These are phyloP conservation scores for Lachnellula suecica DNA, from an alignment of 2,329 filamentous ascomycete genomes.

Conservation along the genomic window DNA sequence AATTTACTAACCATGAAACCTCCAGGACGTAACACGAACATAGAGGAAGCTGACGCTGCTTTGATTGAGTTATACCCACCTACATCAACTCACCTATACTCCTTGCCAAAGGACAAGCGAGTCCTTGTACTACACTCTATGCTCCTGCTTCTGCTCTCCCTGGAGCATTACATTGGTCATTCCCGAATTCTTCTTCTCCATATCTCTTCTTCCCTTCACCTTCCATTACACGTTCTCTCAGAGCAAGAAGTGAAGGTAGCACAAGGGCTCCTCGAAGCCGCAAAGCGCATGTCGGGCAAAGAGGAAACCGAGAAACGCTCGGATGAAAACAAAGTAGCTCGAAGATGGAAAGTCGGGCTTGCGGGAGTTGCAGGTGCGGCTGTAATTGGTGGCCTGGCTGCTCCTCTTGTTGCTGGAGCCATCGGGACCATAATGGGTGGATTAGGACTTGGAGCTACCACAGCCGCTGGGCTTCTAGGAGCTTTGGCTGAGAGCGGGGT, in stretches of 20 bases:
- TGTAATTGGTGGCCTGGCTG: slow-evolving; percentile 73
- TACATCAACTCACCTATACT: slow-evolving; percentile 58
- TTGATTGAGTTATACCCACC: slow-evolving; percentile 56
- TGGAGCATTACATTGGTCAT: slow-evolving; percentile 75
- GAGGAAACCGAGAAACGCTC: slow-evolving; percentile 72
- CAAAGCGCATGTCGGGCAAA: slow-evolving; percentile 67
- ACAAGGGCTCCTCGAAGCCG: slow-evolving; percentile 70
- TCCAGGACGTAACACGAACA: slow-evolving; percentile 36
- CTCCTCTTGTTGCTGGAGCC: slow-evolving; percentile 74
- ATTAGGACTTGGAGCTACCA: slow-evolving; percentile 69
- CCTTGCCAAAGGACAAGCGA: slow-evolving; percentile 59
- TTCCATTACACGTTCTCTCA: slow-evolving; percentile 63
- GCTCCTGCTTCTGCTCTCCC: slow-evolving; percentile 69
- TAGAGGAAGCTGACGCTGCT: slow-evolving; percentile 48
- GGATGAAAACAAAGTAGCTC: slow-evolving; percentile 66
- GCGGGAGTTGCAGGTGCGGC: slow-evolving; percentile 86
- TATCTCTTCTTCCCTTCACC: slow-evolving; percentile 67
- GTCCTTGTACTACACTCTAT: slow-evolving; percentile 70
- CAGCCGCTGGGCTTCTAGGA: slow-evolving; percentile 77
- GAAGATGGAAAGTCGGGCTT: slow-evolving; percentile 88
- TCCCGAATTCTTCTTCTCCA: slow-evolving; percentile 71
- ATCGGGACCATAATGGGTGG: slow-evolving; percentile 79
- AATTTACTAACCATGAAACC: too few species aligned
- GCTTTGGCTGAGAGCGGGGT: slow-evolving; percentile 77
- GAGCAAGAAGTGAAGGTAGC: slow-evolving; percentile 76